These are phyloP conservation scores for Hypericum androsaemum DNA, from an alignment of 345 rosid species.

Conservation along the genomic window DNA sequence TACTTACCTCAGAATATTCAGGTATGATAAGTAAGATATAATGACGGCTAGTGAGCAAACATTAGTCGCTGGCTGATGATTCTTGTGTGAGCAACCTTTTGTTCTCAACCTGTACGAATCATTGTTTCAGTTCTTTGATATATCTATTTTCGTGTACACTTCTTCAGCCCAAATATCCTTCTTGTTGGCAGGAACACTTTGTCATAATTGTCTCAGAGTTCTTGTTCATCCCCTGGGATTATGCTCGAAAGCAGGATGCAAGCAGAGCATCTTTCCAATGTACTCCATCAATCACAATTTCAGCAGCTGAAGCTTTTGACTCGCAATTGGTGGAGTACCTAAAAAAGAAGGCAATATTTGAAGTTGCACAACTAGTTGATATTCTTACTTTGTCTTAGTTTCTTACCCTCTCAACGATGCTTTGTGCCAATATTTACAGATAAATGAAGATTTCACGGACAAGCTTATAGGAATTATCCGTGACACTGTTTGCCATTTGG, in stretches of 20 bases:
- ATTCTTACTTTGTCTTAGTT: constrained; percentile 6
- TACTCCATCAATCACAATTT: constrained; percentile 58
- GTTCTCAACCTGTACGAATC: too few relatives aligned
- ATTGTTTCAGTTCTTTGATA: too few relatives aligned
- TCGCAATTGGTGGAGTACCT: constrained; percentile 53
- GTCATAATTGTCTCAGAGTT: constrained; percentile 72
- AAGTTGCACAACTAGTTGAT: neutral
- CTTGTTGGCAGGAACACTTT: constrained; percentile 65
- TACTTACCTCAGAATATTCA: constrained; percentile 71
- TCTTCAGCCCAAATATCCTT: too few relatives aligned
- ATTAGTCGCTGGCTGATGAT: neutral
- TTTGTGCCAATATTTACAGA: constrained; percentile 30
- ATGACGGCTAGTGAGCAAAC: constrained; percentile 1
- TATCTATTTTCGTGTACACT: too few relatives aligned
- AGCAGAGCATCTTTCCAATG: constrained; percentile 31
- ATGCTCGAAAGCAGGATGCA: constrained; percentile 45
- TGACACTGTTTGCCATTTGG: constrained; percentile 49
- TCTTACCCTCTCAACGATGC: constrained; percentile 1
- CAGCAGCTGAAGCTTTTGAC: constrained; percentile 59
- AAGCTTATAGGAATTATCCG: constrained; percentile 58
- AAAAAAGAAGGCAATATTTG: constrained; percentile 47
- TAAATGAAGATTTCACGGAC: constrained; percentile 52
- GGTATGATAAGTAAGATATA: constrained; percentile 23
- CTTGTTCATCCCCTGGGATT: constrained; percentile 77
- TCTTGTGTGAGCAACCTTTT: too few relatives aligned